Conservation (phyloP, 331 rosid species). For the Pyrus hybrid region DNA sequence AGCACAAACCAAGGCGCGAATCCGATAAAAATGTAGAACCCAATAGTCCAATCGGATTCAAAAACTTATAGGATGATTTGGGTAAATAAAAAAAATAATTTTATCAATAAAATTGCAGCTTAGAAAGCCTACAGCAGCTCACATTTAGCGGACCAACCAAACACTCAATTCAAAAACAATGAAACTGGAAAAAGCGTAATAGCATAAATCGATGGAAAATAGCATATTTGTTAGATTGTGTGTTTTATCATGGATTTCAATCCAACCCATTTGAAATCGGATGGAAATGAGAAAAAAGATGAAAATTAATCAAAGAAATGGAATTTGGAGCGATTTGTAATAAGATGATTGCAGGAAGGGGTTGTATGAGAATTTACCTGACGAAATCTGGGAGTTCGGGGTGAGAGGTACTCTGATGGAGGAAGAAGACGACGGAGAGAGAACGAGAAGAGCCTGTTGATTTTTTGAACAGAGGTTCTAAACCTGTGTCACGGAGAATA, state of each 20-base stretch:
- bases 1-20: neutral
- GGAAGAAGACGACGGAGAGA: constrained; percentile 1
- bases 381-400: constrained; percentile 15
- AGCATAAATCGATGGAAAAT: neutral
- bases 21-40: neutral
- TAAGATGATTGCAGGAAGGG: neutral
- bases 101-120: constrained; percentile 5
- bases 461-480: no score
- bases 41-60: neutral
- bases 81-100: neutral
- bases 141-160: neutral
- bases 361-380: constrained; percentile 15
- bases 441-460: no score
- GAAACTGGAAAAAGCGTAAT: neutral
- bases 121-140: constrained; percentile 31
- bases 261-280: neutral
- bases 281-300: neutral
- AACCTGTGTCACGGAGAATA: no score
- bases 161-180: neutral
- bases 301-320: neutral
- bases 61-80: neutral
- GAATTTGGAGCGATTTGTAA: neutral
- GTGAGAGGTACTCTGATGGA: neutral
- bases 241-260: neutral
- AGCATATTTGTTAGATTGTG: neutral